Percentiles rank a stretch among this genome's conserved stretches.
phyloP scores from a whole-genome alignment of 176 grass and related monocot species.

The Calamus simplicifolius region DNA sequence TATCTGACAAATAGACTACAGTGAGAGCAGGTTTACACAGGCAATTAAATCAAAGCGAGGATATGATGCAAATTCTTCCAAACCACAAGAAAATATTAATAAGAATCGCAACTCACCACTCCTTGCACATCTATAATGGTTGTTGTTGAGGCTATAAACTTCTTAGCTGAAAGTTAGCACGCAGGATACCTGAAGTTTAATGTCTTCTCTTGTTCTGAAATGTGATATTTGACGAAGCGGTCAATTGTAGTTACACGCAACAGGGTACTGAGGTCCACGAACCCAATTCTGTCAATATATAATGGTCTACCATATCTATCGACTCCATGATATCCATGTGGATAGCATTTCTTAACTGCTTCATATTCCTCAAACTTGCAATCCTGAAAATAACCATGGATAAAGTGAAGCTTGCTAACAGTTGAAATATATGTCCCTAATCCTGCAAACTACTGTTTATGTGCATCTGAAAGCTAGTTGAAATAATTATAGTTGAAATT shows the following conservation, averaged over 20 bases:
- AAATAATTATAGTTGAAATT: too few relatives aligned
- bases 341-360: slow-evolving; percentile 76
- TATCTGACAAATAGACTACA: too few relatives aligned
- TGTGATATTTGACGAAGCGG: slow-evolving; percentile 83
- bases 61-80: too few relatives aligned
- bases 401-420: too few relatives aligned
- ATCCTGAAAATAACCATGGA: slow-evolving; percentile 32
- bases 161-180: slow-evolving; percentile 72
- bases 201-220: slow-evolving; percentile 89
- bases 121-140: slow-evolving; percentile 79
- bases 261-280: slow-evolving; percentile 52
- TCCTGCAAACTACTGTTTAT: too few relatives aligned
- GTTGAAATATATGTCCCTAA: too few relatives aligned
- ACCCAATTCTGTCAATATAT: slow-evolving; percentile 82
- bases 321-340: slow-evolving; percentile 92
- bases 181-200: slow-evolving; percentile 72
- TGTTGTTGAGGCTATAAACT: slow-evolving; percentile 72
- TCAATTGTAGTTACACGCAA: slow-evolving; percentile 58
- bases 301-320: slow-evolving; percentile 80
- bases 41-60: too few relatives aligned
- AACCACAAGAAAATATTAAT: slow-evolving; percentile 9
- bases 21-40: too few relatives aligned
- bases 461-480: too few relatives aligned
- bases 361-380: slow-evolving; percentile 83
- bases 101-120: slow-evolving; percentile 47